Percentiles rank a stretch among this genome's conserved stretches.
Conservation (phyloP, 345 rosid genomes). For the Lepidium didymum region DNA sequence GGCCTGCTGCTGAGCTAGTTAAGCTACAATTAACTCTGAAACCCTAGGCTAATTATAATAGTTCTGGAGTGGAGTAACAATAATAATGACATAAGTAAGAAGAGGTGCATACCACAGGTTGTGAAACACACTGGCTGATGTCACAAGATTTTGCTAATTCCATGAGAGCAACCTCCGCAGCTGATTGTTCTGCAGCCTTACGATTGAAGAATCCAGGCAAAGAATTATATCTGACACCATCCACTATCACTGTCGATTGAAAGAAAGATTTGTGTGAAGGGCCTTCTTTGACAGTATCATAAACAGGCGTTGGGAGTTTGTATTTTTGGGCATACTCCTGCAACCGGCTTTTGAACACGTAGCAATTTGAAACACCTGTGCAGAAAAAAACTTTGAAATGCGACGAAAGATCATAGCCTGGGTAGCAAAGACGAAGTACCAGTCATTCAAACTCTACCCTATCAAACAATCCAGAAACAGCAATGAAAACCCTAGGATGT, state of each 20-base stretch:
- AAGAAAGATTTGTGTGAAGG: conserved; percentile 79
- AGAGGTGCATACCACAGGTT: conserved; percentile 63
- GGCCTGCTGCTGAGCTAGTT: not conserved
- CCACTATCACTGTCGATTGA: conserved; percentile 57
- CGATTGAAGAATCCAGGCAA: conserved; percentile 84
- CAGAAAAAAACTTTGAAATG: not conserved
- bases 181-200: conserved; percentile 96
- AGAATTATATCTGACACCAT: conserved; percentile 61
- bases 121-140: conserved; percentile 44
- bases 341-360: conserved; percentile 72
- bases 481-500: not conserved
- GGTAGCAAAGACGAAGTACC: not conserved
- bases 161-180: conserved; percentile 82
- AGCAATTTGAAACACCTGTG: conserved; percentile 76
- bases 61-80: not conserved
- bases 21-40: not conserved
- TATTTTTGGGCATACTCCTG: conserved; percentile 82
- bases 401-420: not conserved
- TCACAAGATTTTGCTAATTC: conserved; percentile 61
- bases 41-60: not conserved
- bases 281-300: conserved; percentile 80
- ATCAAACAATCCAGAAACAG: not conserved
- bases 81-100: not conserved
- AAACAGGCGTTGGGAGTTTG: conserved; percentile 64
- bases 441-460: not conserved